Conservation (phyloP, 345 rosid species). For the Citrus australasica region DNA sequence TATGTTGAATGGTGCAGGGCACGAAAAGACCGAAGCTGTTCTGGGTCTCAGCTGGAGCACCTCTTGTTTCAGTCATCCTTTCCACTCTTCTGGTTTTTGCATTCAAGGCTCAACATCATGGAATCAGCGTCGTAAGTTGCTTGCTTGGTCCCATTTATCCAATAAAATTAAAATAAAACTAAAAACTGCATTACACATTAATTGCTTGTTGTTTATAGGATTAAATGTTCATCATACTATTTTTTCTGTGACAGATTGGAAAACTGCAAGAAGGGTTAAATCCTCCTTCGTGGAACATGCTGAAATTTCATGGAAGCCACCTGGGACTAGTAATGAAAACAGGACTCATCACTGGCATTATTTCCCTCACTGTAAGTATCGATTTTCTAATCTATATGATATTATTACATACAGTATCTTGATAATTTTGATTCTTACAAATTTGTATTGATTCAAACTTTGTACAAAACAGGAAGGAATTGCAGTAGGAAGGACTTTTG, state of each 20-base stretch:
- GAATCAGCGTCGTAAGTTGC: conserved; percentile 58
- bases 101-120: conserved; percentile 72
- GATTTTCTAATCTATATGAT: not conserved
- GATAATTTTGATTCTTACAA: not conserved
- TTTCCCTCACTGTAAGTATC: conserved; percentile 79
- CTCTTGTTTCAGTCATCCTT: conserved; percentile 67
- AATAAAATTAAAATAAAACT: not conserved
- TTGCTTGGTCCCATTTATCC: not conserved
- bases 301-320: conserved; percentile 68
- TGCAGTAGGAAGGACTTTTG: conserved; percentile 97
- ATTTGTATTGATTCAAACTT: not conserved
- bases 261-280: conserved; percentile 80
- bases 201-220: not conserved
- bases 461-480: conserved; percentile 82
- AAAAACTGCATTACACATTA: not conserved
- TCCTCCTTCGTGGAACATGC: conserved; percentile 93
- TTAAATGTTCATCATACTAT: not conserved
- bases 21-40: conserved; percentile 70
- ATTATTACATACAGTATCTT: not conserved
- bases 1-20: conserved; percentile 45
- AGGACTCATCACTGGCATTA: conserved; percentile 80
- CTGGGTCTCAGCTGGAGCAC: conserved; percentile 90
- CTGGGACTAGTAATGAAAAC: conserved; percentile 74
- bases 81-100: conserved; percentile 76
- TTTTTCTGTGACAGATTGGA: conserved; percentile 47